Evolutionary conservation across 768 basidiomycete genomes (phyloP).

Genomic region (Xanthoconium stramineum): DNA sequence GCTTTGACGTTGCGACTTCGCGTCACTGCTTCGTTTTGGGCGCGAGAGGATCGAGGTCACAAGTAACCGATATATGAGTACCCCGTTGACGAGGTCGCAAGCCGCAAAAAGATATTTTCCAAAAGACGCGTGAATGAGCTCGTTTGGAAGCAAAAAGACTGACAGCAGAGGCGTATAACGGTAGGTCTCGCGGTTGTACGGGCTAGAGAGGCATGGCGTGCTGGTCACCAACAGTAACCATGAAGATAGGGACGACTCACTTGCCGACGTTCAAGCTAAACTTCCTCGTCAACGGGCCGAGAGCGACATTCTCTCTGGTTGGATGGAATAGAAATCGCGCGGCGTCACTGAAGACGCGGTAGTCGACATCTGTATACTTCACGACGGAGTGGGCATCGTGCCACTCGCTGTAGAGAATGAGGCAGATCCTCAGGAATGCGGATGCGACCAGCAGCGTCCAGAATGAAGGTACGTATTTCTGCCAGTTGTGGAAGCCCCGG

Average conservation of each 20-base stretch:
- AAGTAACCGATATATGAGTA: constrained; percentile 65
- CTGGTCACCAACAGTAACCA: neutral
- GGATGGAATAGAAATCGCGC: constrained; percentile 63
- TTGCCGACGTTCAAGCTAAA: constrained; percentile 57
- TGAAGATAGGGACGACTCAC: constrained; percentile 47
- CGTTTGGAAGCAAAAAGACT: constrained; percentile 75
- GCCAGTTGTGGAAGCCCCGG: constrained; percentile 7
- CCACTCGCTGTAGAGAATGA: constrained; percentile 88
- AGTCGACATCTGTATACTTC: constrained; percentile 99
- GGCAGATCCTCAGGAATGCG: constrained; percentile 55
- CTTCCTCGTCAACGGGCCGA: constrained; percentile 51
- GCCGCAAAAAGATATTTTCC: constrained; percentile 88
- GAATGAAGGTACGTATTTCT: constrained; percentile 37
- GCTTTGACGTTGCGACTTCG: constrained; percentile 2
- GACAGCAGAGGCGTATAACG: constrained; percentile 95
- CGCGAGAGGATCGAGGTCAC: constrained; percentile 45
- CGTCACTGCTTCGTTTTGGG: neutral
- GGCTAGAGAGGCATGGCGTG: constrained; percentile 45
- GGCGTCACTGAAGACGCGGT: constrained; percentile 93
- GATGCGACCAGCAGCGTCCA: constrained; percentile 52
- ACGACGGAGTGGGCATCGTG: constrained; percentile 79
- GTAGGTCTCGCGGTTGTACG: constrained; percentile 89
- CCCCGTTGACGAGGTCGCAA: constrained; percentile 79
- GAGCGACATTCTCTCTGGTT: constrained; percentile 48
- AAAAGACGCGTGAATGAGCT: constrained; percentile 76